Evolutionary conservation across 345 rosid genomes (phyloP), one percentile per base, ranked within the genome.

Genomic region (Citropsis articulata): DNA sequence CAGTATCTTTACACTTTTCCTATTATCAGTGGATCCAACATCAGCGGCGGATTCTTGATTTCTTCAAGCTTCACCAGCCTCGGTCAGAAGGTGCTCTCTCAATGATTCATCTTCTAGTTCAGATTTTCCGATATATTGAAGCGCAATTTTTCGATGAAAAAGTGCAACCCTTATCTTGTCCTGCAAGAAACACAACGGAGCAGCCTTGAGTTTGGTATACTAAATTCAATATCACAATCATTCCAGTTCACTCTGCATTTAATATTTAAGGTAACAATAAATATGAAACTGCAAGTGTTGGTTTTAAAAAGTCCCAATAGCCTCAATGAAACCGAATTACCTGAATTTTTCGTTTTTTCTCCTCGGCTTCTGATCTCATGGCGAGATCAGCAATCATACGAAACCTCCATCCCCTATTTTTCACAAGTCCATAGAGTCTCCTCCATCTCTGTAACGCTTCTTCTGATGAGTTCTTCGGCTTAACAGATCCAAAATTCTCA

Each of bases 361-460:
- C 0, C 45, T 88, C 90, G 0, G 95, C 97, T 77, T 95, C 98
- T 35, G 77, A 89, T 55, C 99, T 89, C 82, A 93, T 95, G 33
- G 84, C 69, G 25, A 93, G 92, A 85, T 93, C 93, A 24, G 98
- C 99, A 1, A 94, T 90, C 73, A 88, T 89, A 60, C 98, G 91
- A 65, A 95, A 92, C 81, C 99, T 84, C 59, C 92, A 68, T 45
- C 88, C 93, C 22, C 57, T 91, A 77, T 95, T 95, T 88, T 92
- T 93, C 9, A 95, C 97, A 77, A 92, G 14, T 94, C 94, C 87
- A 66, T 92, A 91, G 9, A 91, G 93, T 48, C 86, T 90, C 86
- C 98, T 88, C 99, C 99, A 92, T 72, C 97, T 83, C 87, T 89
- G 93, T 66, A 93, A 78, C 68, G 98, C 97, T 78, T 95, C 99